These are phyloP conservation scores for Pythium phragmitis DNA, from an alignment of 352 stramenopile genomes.

Conservation along the genomic window DNA sequence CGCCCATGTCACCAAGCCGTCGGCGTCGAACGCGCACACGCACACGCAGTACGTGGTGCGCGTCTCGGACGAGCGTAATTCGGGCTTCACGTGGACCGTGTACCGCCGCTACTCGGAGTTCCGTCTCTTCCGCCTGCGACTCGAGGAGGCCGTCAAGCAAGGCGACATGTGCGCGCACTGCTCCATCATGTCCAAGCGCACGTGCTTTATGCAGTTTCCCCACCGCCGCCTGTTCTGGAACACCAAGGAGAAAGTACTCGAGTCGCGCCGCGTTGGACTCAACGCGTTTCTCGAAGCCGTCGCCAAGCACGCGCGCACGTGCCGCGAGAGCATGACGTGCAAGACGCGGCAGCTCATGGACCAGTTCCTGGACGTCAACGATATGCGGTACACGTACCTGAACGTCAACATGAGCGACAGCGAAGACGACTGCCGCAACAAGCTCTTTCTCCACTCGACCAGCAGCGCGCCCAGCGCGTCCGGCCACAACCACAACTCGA, in stretches of 20 bases:
- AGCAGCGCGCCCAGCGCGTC: constrained; percentile 23
- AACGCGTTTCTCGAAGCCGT: constrained; percentile 79
- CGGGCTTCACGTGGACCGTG: constrained; percentile 74
- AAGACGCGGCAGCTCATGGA: constrained; percentile 77
- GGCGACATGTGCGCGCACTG: constrained; percentile 76
- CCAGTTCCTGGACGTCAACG: constrained; percentile 86
- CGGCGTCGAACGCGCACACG: constrained; percentile 50
- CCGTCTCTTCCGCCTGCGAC: constrained; percentile 59
- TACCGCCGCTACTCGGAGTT: constrained; percentile 88
- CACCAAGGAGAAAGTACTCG: constrained; percentile 67
- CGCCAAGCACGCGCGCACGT: constrained; percentile 74
- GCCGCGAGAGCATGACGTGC: constrained; percentile 64
- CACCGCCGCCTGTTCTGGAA: constrained; percentile 75
- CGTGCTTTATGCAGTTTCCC: constrained; percentile 81
- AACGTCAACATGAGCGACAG: constrained; percentile 80
- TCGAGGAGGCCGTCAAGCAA: constrained; percentile 63
- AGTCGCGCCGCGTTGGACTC: constrained; percentile 68
- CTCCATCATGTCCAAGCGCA: constrained; percentile 76
- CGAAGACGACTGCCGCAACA: constrained; percentile 42
- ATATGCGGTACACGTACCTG: constrained; percentile 88
- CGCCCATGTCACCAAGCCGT: constrained; percentile 73
- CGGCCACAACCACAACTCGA: constrained; percentile 15
- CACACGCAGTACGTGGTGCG: constrained; percentile 84
- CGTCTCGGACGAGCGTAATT: constrained; percentile 78
- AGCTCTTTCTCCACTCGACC: constrained; percentile 31